A percentile compares a stretch with the other conserved stretches of the same genome.
Evolutionary conservation across 768 basidiomycete species (phyloP).

Genomic region (Leccinum subgranulosum): DNA sequence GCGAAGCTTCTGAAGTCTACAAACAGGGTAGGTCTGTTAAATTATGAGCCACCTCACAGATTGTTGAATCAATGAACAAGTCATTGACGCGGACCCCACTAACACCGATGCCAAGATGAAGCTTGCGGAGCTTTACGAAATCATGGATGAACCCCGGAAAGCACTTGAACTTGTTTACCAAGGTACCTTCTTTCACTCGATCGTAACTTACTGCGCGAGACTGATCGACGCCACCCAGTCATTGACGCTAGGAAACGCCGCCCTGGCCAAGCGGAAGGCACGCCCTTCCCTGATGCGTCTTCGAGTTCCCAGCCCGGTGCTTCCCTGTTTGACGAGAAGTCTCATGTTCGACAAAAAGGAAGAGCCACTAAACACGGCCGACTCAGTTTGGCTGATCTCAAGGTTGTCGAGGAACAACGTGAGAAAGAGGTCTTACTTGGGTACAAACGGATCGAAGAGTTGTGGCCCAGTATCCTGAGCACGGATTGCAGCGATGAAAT

Average conservation of each 20-base stretch:
- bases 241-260: slow-evolving; percentile 60
- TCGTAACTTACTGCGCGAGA: slow-evolving; percentile 60
- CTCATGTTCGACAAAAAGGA: slow-evolving; percentile 35
- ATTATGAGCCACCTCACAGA: background rate
- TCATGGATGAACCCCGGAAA: slow-evolving; percentile 71
- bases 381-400: slow-evolving; percentile 56
- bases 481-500: slow-evolving; percentile 45
- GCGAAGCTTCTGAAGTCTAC: slow-evolving; percentile 80
- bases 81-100: slow-evolving; percentile 67
- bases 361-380: slow-evolving; percentile 34
- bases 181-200: slow-evolving; percentile 43
- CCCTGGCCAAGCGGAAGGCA: slow-evolving; percentile 24
- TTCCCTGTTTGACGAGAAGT: slow-evolving; percentile 66
- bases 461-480: slow-evolving; percentile 56
- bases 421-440: slow-evolving; percentile 62
- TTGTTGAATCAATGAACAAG: slow-evolving; percentile 40
- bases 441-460: slow-evolving; percentile 56
- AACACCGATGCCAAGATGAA: slow-evolving; percentile 85
- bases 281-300: slow-evolving; percentile 10
- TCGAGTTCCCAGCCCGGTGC: slow-evolving; percentile 29
- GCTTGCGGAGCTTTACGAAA: slow-evolving; percentile 87
- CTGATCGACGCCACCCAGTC: slow-evolving; percentile 38
- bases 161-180: slow-evolving; percentile 67
- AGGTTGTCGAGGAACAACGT: slow-evolving; percentile 60
- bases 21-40: slow-evolving; percentile 57